A percentile compares a stretch with the other conserved stretches of the same genome.
Evolutionary conservation across 768 basidiomycete genomes (phyloP).

Genomic region (Rhizopogon vesiculosus): DNA sequence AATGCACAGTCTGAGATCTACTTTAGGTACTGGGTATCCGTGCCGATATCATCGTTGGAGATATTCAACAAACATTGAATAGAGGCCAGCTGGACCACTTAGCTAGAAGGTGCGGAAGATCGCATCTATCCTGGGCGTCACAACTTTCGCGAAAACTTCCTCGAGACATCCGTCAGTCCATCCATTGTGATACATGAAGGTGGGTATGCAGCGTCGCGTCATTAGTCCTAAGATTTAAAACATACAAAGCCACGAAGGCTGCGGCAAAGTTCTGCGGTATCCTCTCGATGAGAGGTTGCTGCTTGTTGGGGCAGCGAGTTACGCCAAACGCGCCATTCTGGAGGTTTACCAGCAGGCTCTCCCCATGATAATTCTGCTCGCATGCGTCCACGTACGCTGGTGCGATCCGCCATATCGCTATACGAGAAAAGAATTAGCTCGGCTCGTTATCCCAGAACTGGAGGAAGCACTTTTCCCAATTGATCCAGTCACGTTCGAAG

Average conservation of each 20-base stretch:
- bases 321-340: conserved; percentile 54
- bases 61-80: too few species aligned
- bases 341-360: conserved; percentile 41
- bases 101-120: too few species aligned
- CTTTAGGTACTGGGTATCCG: too few species aligned
- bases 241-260: conserved; percentile 52
- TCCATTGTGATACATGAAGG: not conserved
- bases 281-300: conserved; percentile 14
- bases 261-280: conserved; percentile 29
- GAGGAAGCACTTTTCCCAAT: conserved; percentile 61
- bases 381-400: conserved; percentile 51
- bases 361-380: conserved; percentile 46
- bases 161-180: not conserved
- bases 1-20: too few species aligned
- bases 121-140: not conserved
- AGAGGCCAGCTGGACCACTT: too few species aligned
- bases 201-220: not conserved
- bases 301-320: conserved; percentile 15
- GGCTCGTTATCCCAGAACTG: not conserved
- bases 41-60: too few species aligned
- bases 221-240: conserved; percentile 30
- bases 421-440: conserved; percentile 5
- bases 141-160: not conserved
- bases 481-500: conserved; percentile 63
- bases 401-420: conserved; percentile 76